Base-by-base conservation (phyloP, 805 yeast genomes). In the Metschnikowia cerradonensis region DNA sequence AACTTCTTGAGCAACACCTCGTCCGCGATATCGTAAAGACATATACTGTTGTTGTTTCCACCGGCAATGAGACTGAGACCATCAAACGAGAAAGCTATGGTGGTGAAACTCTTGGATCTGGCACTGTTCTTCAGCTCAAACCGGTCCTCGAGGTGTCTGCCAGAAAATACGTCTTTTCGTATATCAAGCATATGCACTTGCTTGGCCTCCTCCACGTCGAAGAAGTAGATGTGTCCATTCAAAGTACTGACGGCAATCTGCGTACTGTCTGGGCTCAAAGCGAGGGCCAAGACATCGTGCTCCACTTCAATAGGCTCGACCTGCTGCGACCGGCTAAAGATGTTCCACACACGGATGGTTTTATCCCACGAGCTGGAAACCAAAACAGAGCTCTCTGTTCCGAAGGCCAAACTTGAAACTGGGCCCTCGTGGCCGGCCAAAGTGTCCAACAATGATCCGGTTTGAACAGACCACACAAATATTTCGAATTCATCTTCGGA, bases 351-450 rank as follows among this genome's bases (percentile, higher is more conserved):
- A 58, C 99, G 77, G 15, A 91, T 84, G 4, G 98, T 91, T 59
- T 87, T 88, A 70, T 94, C 99, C 99, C 99, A 94, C 20, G 96
- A 86, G 1, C 96, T 95, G 51, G 94, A 84, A 3, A 96, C 97
- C 51, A 94, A 76, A 13, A 83, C 76, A 3, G 83, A 74, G 53
- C 82, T 87, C 61, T 90, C 96, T 11, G 71, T 72, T 43, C 97
- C 96, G 66, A 94, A 92, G 10, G 92, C 81, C 38, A 94, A 73
- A 56, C 90, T 83, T 1, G 96, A 88, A 3, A 94, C 84, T 0
- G 99, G 99, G 2, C 97, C 99, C 60, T 88, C 96, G 68, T 94
- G 99, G 10, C 99, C 99, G 4, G 91, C 74, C 45, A 94, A 74
- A 14, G 88, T 79, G 63, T 94, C 99, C 49, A 94, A 78, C 44